Percentiles rank a stretch among this genome's conserved stretches.
These are phyloP conservation scores for Komagataella mondaviorum DNA, from an alignment of 805 yeast species.

Conservation along the genomic window DNA sequence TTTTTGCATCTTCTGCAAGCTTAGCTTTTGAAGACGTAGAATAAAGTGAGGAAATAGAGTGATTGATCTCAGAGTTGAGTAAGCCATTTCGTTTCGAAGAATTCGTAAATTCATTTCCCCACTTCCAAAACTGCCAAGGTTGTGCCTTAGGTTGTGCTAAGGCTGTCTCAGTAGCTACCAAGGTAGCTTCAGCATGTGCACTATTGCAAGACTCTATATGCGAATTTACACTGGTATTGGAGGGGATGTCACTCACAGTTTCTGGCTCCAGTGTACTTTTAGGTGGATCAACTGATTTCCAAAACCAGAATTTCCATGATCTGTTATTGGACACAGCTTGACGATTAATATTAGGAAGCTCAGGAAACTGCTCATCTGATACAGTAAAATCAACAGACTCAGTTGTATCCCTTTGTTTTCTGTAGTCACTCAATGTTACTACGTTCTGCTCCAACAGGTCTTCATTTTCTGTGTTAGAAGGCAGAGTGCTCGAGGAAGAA, in stretches of 20 bases:
- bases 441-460: not conserved
- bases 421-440: not conserved
- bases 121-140: slow-evolving; percentile 10
- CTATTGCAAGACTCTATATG: not conserved
- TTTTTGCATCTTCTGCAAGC: slow-evolving; percentile 11
- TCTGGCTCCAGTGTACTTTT: not conserved
- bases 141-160: not conserved
- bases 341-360: not conserved
- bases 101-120: slow-evolving; percentile 2
- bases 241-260: not conserved
- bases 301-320: not conserved
- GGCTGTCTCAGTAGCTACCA: not conserved
- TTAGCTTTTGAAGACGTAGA: slow-evolving; percentile 9
- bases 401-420: not conserved
- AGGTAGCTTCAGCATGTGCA: not conserved
- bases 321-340: not conserved
- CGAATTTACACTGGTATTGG: not conserved
- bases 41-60: slow-evolving; percentile 5
- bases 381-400: not conserved
- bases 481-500: not conserved
- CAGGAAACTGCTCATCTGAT: not conserved
- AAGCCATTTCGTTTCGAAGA: not conserved
- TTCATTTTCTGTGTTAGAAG: not conserved
- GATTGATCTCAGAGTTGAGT: not conserved
- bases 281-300: not conserved